Evolutionary conservation across 805 yeast species (phyloP).

Genomic region (Helenozyma baotianmanensis): DNA sequence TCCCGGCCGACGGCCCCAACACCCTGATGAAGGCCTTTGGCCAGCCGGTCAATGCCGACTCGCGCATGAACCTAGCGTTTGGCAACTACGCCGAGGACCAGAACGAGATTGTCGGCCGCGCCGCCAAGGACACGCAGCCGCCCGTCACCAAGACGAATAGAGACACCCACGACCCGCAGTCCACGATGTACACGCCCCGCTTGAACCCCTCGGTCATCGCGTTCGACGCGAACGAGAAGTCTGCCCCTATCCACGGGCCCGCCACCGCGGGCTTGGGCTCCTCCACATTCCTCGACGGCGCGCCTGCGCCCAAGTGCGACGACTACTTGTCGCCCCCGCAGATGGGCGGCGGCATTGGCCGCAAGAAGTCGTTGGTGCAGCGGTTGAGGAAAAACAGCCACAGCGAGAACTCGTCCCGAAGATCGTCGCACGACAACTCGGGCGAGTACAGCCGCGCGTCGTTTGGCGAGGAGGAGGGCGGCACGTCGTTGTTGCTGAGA

Average conservation of each 20-base stretch:
- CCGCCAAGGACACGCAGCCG: constrained; percentile 8
- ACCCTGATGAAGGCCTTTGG: constrained; percentile 71
- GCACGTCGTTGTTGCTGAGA: constrained; percentile 62
- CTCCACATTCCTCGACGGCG: constrained; percentile 90
- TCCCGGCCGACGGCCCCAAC: constrained; percentile 95
- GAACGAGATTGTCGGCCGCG: constrained; percentile 34
- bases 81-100: constrained; percentile 56
- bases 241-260: constrained; percentile 78
- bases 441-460: constrained; percentile 12
- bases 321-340: constrained; percentile 16
- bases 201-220: constrained; percentile 51
- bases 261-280: constrained; percentile 87
- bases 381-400: constrained; percentile 45
- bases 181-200: constrained; percentile 37
- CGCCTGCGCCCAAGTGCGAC: constrained; percentile 70
- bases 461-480: constrained; percentile 13
- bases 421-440: constrained; percentile 26
- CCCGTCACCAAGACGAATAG: constrained; percentile 8
- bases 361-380: constrained; percentile 82
- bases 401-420: constrained; percentile 27
- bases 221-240: constrained; percentile 66
- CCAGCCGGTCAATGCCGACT: constrained; percentile 39
- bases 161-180: constrained; percentile 19
- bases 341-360: constrained; percentile 48
- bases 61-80: constrained; percentile 70